Percentiles rank a stretch among this genome's conserved stretches.
Conservation (phyloP, 2,329 filamentous ascomycete genomes). For the Hypomyces rosellus region DNA sequence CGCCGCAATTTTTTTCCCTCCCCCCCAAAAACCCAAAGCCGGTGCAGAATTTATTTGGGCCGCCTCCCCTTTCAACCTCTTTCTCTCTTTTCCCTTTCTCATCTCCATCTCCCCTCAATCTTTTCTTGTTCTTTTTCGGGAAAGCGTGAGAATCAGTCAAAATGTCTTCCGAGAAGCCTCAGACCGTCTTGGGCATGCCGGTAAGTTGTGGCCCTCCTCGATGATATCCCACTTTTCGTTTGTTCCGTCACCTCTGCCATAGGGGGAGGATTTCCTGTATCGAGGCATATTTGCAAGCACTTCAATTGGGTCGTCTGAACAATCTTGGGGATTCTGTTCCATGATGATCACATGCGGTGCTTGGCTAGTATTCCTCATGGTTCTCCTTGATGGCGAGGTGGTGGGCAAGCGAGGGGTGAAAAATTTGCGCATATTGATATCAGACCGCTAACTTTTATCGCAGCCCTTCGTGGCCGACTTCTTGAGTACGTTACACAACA, state of each 20-base stretch:
- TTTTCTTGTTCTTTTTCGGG: constrained; percentile 42
- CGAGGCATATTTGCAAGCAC: constrained; percentile 5
- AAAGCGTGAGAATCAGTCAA: constrained; percentile 36
- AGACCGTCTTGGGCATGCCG: constrained; percentile 61
- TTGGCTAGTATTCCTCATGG: neutral
- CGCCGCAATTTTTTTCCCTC: constrained; percentile 47
- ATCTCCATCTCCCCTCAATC: constrained; percentile 56
- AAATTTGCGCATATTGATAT: constrained; percentile 9
- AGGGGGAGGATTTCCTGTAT: constrained; percentile 8
- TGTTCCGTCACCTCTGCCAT: constrained; percentile 10
- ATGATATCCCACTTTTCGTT: constrained; percentile 14
- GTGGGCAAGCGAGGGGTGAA: constrained; percentile 1
- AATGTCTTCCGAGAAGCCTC: constrained; percentile 50
- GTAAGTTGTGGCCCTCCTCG: constrained; percentile 42
- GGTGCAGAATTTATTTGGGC: constrained; percentile 41
- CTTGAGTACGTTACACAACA: constrained; percentile 70
- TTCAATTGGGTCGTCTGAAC: constrained; percentile 16
- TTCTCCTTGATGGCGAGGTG: neutral
- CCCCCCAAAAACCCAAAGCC: constrained; percentile 36
- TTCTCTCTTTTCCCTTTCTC: constrained; percentile 38
- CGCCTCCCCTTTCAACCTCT: constrained; percentile 35
- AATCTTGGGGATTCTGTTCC: neutral
- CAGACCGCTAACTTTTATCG: constrained; percentile 15
- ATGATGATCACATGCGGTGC: neutral
- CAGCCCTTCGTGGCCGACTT: constrained; percentile 97